phyloP scores from a whole-genome alignment of 805 yeast genomes.

The Metschnikowia dekortorum region DNA sequence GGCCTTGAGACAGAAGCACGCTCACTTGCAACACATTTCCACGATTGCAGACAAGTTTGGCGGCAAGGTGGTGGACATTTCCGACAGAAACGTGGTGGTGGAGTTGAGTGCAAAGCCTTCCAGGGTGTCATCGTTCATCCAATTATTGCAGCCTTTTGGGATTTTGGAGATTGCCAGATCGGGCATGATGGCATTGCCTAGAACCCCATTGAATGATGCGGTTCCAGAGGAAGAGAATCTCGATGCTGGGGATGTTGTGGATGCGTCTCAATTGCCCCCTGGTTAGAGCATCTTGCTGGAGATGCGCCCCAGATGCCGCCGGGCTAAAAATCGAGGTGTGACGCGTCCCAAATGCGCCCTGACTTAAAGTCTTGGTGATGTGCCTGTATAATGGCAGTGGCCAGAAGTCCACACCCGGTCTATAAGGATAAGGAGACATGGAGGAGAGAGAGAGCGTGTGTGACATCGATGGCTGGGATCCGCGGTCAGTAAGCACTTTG shows the following conservation, averaged over 20 bases:
- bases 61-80: conserved; percentile 86
- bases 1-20: conserved; percentile 89
- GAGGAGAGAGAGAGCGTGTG: too few relatives aligned
- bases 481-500: too few relatives aligned
- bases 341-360: too few relatives aligned
- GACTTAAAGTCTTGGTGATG: too few relatives aligned
- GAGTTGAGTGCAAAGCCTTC: conserved; percentile 94
- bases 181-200: conserved; percentile 98
- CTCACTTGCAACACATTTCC: conserved; percentile 80
- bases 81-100: conserved; percentile 89
- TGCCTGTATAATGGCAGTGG: too few relatives aligned
- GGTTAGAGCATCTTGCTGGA: conserved; percentile 45
- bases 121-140: conserved; percentile 80
- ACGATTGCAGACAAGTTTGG: conserved; percentile 83
- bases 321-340: too few relatives aligned
- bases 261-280: conserved; percentile 88
- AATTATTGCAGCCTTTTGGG: conserved; percentile 92
- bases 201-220: conserved; percentile 74
- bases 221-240: conserved; percentile 47
- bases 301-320: neutral
- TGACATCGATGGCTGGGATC: too few relatives aligned
- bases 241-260: conserved; percentile 70
- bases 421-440: too few relatives aligned
- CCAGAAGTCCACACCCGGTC: too few relatives aligned
- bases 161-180: conserved; percentile 93